Base-by-base conservation (phyloP, 306 rosid species). In the Pyrus bretschneideri region DNA sequence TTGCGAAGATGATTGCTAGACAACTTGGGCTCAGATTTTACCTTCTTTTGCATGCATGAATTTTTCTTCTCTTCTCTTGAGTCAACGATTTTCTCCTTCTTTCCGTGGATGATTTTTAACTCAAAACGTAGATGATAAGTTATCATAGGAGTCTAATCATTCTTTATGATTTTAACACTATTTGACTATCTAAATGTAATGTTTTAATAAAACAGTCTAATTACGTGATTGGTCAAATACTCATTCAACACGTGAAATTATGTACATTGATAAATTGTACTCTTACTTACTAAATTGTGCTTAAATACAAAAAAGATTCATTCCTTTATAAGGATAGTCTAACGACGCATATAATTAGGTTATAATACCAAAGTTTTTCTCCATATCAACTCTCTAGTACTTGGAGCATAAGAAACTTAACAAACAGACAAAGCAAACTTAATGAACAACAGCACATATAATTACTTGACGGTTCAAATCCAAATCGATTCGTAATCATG, bases 201-300 rank as follows among this genome's bases (percentile, higher is more conserved):
- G 5, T 3, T 11, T 15, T 0, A 51, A 2, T 15, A 51, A 0
- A 6, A 51, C 0, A 1, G 9, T 51, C 0, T 15, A 2, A 49
- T 49, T 15, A 49, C 1, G 1, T 17, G 3, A 51, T 51, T 51
- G 2, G 9, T 17, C 9, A 5, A 6, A 17, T 51, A 17, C 3
- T 51, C 8, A 15, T 15, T 51, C 19, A 49, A 49, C 8, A 49
- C 0, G 17, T 49, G 7, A 49, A 49, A 49, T 49, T 49, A 49
- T 49, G 55, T 49, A 18, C 21, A 49, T 49, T 49, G 21, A 49
- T 1, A 49, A 46, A 46, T 46, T 46, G 54, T 46, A 46, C 17
- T 46, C 17, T 12, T 13, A 14, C 19, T 1, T 46, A 14, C 17
- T 46, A 14, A 2, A 49, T 17, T 1, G 1, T 15, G 54, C 7